Percentiles rank a stretch among this genome's conserved stretches.
phyloP scores from a whole-genome alignment of 2,329 filamentous ascomycete genomes.

The Phyllachora maydis region DNA sequence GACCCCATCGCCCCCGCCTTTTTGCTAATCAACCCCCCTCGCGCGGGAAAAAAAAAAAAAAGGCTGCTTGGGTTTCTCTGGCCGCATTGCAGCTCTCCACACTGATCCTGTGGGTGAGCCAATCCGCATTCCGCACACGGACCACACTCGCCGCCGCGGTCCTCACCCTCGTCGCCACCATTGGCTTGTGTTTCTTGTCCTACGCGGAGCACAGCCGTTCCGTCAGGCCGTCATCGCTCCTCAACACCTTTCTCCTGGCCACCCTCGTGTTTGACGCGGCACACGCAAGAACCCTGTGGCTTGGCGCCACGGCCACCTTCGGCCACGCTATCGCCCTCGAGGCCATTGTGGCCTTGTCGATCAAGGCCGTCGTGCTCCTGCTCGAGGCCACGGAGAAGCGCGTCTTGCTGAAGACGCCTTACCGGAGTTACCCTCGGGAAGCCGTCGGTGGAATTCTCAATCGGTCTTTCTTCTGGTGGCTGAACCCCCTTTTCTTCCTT shows the following conservation, averaged over 20 bases:
- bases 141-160: slow-evolving; percentile 10
- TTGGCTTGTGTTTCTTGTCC: slow-evolving; percentile 11
- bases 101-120: slow-evolving; percentile 8
- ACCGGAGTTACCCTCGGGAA: slow-evolving; percentile 5
- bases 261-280: slow-evolving; percentile 13
- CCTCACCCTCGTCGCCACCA: slow-evolving; percentile 9
- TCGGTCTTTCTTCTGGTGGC: slow-evolving; percentile 8
- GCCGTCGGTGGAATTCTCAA: slow-evolving; percentile 7
- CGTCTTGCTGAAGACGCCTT: slow-evolving; percentile 4
- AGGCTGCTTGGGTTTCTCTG: slow-evolving; percentile 7
- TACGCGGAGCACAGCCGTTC: slow-evolving; percentile 14
- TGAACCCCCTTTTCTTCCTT: slow-evolving; percentile 6
- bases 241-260: slow-evolving; percentile 12
- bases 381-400: slow-evolving; percentile 13
- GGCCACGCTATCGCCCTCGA: slow-evolving; percentile 7
- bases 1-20: too few relatives aligned
- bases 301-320: slow-evolving; percentile 7
- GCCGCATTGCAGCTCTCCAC: slow-evolving; percentile 6
- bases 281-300: slow-evolving; percentile 12
- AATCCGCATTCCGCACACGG: slow-evolving; percentile 6
- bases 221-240: slow-evolving; percentile 11
- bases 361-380: slow-evolving; percentile 10
- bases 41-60: too few relatives aligned
- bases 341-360: slow-evolving; percentile 8
- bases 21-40: slow-evolving; percentile 1